Conservation (phyloP, 768 basidiomycete species). For the Aureoboletus auriporus region DNA sequence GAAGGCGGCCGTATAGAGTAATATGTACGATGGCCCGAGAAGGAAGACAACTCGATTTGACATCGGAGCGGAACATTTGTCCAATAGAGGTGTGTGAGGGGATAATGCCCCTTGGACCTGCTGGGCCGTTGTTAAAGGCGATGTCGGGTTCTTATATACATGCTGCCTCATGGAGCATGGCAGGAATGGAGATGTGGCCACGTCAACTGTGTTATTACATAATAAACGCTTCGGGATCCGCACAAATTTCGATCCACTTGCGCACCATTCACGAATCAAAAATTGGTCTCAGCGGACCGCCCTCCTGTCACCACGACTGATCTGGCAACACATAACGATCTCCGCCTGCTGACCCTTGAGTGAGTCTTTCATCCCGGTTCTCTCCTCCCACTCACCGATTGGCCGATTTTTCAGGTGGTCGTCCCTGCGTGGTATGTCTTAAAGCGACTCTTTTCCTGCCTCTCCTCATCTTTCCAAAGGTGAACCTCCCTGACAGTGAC, state of each 20-base stretch:
- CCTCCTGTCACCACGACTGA: conserved; percentile 60
- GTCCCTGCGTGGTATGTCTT: conserved; percentile 63
- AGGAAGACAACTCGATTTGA: conserved; percentile 15
- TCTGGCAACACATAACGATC: conserved; percentile 74
- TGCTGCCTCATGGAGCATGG: conserved; percentile 8
- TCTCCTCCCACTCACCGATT: conserved; percentile 10
- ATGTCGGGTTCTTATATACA: conserved; percentile 18
- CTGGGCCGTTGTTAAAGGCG: conserved; percentile 13
- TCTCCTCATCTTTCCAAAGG: conserved; percentile 40
- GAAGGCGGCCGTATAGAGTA: conserved; percentile 7
- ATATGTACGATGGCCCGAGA: conserved; percentile 7
- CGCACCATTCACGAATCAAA: conserved; percentile 15
- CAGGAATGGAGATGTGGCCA: conserved; percentile 8
- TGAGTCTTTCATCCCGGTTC: conserved; percentile 36
- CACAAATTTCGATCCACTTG: conserved; percentile 17
- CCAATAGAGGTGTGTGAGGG: conserved; percentile 9
- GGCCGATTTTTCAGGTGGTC: conserved; percentile 54
- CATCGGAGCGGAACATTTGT: conserved; percentile 19
- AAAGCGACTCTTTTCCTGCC: conserved; percentile 2
- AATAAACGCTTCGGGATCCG: conserved; percentile 10
- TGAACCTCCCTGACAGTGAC: conserved; percentile 71
- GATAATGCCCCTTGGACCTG: conserved; percentile 11
- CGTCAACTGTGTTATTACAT: conserved; percentile 13
- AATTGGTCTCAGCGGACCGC: conserved; percentile 7
- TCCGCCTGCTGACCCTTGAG: conserved; percentile 80